Conservation (phyloP, 208 protist genomes). For the Leishmania martiniquensis region DNA sequence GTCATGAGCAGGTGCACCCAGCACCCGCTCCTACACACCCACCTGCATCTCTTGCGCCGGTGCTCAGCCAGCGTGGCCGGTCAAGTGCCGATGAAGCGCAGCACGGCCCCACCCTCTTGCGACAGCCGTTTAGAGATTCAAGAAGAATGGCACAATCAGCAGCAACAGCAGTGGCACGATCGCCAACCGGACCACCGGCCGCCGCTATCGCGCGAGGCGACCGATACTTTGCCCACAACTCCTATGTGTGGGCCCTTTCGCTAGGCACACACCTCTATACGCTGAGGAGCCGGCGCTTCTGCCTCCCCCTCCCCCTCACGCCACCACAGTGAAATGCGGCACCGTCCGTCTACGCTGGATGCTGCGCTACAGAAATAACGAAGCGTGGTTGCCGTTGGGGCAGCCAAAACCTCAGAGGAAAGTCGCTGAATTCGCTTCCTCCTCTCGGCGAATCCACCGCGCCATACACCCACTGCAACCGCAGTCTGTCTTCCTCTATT, state of each 20-base stretch:
- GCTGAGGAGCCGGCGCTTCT: neutral
- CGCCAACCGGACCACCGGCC: neutral
- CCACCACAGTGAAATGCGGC: neutral
- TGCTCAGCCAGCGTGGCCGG: neutral
- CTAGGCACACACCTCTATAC: neutral
- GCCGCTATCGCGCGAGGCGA: neutral
- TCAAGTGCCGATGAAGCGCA: neutral
- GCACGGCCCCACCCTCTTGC: neutral
- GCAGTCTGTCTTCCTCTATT: too few relatives aligned
- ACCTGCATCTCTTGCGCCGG: neutral
- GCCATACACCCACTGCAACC: too few relatives aligned
- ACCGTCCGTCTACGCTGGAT: neutral
- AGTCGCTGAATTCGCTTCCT: too few relatives aligned
- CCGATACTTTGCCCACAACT: neutral
- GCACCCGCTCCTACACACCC: neutral
- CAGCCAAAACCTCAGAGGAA: too few relatives aligned
- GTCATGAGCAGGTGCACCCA: neutral
- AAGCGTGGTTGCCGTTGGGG: too few relatives aligned
- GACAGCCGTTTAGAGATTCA: neutral
- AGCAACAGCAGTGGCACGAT: neutral
- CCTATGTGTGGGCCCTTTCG: neutral
- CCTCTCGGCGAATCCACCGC: too few relatives aligned
- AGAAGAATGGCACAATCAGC: neutral
- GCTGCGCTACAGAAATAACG: neutral
- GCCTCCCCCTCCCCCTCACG: neutral